These are phyloP conservation scores for Neofusicoccum kwambonambiense DNA, from an alignment of 2,329 filamentous ascomycete species.

Conservation along the genomic window DNA sequence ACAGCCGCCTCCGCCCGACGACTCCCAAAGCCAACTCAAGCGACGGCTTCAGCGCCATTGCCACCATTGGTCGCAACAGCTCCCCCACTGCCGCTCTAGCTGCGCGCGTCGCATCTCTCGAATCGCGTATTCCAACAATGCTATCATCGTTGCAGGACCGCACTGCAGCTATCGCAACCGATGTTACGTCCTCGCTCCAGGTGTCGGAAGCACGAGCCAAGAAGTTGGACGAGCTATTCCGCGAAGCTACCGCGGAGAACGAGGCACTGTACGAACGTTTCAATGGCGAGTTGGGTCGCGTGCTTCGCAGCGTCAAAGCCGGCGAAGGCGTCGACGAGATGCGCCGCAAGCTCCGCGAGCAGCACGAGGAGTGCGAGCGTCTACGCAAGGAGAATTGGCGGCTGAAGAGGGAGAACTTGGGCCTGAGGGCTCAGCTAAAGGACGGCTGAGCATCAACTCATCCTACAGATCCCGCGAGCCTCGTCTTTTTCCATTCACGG, in stretches of 20 bases:
- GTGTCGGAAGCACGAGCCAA: slow-evolving; percentile 76
- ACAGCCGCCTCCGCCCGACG: slow-evolving; percentile 20
- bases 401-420: slow-evolving; percentile 78
- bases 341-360: slow-evolving; percentile 67
- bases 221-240: slow-evolving; percentile 84
- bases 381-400: slow-evolving; percentile 83
- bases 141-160: slow-evolving; percentile 25
- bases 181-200: slow-evolving; percentile 69
- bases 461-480: not conserved
- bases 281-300: slow-evolving; percentile 84
- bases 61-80: slow-evolving; percentile 19
- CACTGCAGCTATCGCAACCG: slow-evolving; percentile 58
- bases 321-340: slow-evolving; percentile 80
- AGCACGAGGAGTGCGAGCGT: slow-evolving; percentile 72
- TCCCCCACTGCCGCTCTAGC: slow-evolving; percentile 47
- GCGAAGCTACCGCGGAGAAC: slow-evolving; percentile 85
- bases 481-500: not conserved
- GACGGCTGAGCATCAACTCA: slow-evolving; percentile 27
- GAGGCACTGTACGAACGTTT: slow-evolving; percentile 89
- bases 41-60: slow-evolving; percentile 18
- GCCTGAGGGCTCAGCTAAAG: slow-evolving; percentile 53
- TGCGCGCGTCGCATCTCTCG: slow-evolving; percentile 63
- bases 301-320: slow-evolving; percentile 63
- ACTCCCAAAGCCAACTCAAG: slow-evolving; percentile 13
- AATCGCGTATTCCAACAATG: slow-evolving; percentile 41